Percentiles rank a stretch among this genome's conserved stretches.
phyloP scores from a whole-genome alignment of 2,329 filamentous ascomycete genomes.

The Westerdykella ornata region DNA sequence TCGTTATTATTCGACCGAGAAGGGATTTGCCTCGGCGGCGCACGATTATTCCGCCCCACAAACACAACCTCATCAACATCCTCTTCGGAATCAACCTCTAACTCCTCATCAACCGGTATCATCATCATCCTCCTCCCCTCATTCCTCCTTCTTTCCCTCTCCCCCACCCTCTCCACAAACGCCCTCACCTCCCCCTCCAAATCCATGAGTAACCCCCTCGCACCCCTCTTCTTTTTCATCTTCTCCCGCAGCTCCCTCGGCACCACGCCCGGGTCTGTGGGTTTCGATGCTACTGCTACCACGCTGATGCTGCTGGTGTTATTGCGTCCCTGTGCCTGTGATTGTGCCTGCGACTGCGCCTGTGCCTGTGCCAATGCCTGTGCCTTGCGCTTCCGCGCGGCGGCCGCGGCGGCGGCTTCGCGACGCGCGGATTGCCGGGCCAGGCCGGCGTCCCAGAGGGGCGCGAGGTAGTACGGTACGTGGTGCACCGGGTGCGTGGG shows the following conservation, averaged over 20 bases:
- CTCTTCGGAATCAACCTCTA: conserved; percentile 55
- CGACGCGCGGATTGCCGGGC: conserved; percentile 41
- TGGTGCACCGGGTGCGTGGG: conserved; percentile 72
- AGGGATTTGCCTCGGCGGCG: conserved; percentile 57
- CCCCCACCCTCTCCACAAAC: conserved; percentile 62
- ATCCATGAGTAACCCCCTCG: conserved; percentile 71
- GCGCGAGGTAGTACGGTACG: conserved; percentile 84
- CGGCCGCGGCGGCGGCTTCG: conserved; percentile 21
- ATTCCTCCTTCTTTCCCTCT: conserved; percentile 44
- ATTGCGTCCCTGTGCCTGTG: too few relatives aligned
- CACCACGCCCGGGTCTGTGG: conserved; percentile 49
- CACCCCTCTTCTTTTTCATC: conserved; percentile 71
- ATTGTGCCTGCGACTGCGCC: conserved; percentile 32
- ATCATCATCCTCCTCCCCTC: conserved; percentile 43
- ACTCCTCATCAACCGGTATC: conserved; percentile 39
- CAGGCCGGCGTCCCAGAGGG: conserved; percentile 66
- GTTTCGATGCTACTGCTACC: conserved; percentile 31
- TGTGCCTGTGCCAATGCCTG: too few relatives aligned
- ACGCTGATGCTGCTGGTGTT: too few relatives aligned
- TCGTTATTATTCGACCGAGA: conserved; percentile 41
- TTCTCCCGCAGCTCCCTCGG: conserved; percentile 74
- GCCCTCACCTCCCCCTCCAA: conserved; percentile 77
- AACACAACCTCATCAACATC: conserved; percentile 97
- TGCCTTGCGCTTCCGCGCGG: too few relatives aligned
- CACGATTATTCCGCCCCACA: conserved; percentile 64